Percentiles rank a stretch among this genome's conserved stretches.
phyloP scores from a whole-genome alignment of 148 eudicot genomes.

The Talinum fruticosum region DNA sequence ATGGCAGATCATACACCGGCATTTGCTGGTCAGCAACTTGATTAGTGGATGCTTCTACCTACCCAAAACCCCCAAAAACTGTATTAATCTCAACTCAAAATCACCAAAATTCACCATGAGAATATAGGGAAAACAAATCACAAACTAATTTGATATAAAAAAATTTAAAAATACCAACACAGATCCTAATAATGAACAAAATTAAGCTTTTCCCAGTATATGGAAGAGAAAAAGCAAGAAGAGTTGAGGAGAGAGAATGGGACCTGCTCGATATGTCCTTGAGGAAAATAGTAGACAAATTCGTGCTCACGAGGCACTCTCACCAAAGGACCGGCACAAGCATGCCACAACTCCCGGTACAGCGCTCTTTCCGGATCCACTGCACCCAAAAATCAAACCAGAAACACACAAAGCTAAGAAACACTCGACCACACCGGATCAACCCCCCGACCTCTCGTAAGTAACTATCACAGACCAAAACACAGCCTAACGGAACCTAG shows the following conservation, averaged over 20 bases:
- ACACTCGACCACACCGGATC: constrained; percentile 12
- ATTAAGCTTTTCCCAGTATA: too few relatives aligned
- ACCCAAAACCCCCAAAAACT: constrained; percentile 15
- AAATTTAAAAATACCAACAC: not conserved
- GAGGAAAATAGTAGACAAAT: constrained; percentile 88
- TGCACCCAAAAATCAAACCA: constrained; percentile 21
- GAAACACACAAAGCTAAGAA: not conserved
- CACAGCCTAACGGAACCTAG: constrained; percentile 6
- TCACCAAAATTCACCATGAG: constrained; percentile 7
- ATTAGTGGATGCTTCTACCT: constrained; percentile 95
- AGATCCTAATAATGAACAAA: too few relatives aligned
- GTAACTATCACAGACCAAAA: not conserved
- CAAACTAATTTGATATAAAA: not conserved
- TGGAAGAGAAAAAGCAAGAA: too few relatives aligned
- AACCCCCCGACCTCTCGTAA: too few relatives aligned
- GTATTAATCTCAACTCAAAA: constrained; percentile 62
- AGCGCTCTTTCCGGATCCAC: constrained; percentile 73
- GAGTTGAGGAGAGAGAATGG: not conserved
- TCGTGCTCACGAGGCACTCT: constrained; percentile 67
- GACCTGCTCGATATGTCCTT: constrained; percentile 99
- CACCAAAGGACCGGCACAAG: constrained; percentile 96
- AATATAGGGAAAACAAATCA: not conserved
- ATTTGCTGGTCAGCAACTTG: constrained; percentile 89
- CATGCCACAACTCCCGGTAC: constrained; percentile 85
- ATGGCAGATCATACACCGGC: constrained; percentile 84